Conservation (phyloP, 2,329 filamentous ascomycete species). For the Fusarium falciforme region DNA sequence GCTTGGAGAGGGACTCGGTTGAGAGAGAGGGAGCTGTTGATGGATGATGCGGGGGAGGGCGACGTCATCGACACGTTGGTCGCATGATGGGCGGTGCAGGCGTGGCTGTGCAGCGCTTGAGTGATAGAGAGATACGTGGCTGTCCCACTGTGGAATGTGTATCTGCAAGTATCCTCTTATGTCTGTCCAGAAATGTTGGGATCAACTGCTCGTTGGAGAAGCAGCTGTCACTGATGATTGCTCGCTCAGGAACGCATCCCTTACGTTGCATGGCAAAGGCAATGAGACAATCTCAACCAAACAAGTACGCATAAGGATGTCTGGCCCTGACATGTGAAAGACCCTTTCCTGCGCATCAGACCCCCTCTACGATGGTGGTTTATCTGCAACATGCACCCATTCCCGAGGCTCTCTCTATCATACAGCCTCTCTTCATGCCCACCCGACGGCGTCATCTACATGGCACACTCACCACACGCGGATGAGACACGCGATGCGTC, state of each 20-base stretch:
- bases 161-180: slow-evolving; percentile 23
- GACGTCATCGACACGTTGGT: slow-evolving; percentile 44
- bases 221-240: slow-evolving; percentile 20
- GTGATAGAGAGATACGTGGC: slow-evolving; percentile 23
- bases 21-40: slow-evolving; percentile 37
- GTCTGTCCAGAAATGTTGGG: background rate
- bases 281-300: slow-evolving; percentile 35
- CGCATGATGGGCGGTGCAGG: slow-evolving; percentile 38
- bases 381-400: background rate
- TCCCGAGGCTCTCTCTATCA: background rate
- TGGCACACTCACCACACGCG: slow-evolving; percentile 4
- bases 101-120: slow-evolving; percentile 30
- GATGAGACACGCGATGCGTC: slow-evolving; percentile 11
- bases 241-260: slow-evolving; percentile 23
- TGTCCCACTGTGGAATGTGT: rapidly evolving
- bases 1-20: slow-evolving; percentile 5
- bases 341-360: slow-evolving; percentile 12
- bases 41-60: slow-evolving; percentile 40
- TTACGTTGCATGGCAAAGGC: slow-evolving; percentile 33
- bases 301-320: slow-evolving; percentile 11
- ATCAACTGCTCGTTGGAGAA: slow-evolving; percentile 14
- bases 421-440: background rate
- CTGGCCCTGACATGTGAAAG: slow-evolving; percentile 29
- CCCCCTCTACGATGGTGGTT: slow-evolving; percentile 8
- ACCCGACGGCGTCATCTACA: slow-evolving; percentile 3